A percentile compares a stretch with the other conserved stretches of the same genome.
phyloP scores from a whole-genome alignment of 495 filamentous ascomycete species.

The Neurospora sp. region DNA sequence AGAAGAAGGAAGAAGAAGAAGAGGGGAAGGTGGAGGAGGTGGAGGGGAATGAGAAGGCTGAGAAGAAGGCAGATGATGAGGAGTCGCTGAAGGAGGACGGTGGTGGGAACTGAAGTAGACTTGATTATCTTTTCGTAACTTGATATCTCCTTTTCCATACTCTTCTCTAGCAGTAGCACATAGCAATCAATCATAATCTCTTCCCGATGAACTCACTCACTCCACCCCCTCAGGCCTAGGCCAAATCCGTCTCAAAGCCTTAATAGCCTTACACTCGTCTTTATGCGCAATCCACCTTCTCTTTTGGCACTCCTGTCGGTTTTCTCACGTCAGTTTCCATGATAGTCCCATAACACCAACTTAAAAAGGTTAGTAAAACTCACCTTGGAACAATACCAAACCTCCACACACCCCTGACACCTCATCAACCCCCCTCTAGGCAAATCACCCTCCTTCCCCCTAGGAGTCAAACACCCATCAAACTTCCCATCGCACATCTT shows the following conservation, averaged over 20 bases:
- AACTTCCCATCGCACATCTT: constrained; percentile 2
- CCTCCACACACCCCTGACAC: constrained; percentile 33
- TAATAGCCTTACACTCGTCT: constrained; percentile 31
- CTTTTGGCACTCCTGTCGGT: constrained; percentile 27
- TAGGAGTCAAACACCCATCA: not conserved
- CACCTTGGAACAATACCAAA: constrained; percentile 34
- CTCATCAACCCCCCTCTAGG: constrained; percentile 13
- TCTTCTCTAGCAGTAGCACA: not conserved
- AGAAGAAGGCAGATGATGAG: not conserved
- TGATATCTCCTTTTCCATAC: not conserved
- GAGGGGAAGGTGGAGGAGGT: not conserved
- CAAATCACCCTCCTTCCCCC: constrained; percentile 7
- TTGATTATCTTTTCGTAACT: not conserved
- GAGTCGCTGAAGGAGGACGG: not conserved
- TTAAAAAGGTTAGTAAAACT: not conserved
- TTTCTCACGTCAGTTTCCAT: not conserved
- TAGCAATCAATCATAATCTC: not conserved
- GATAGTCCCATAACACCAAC: too few relatives aligned
- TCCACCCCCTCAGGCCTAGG: not conserved
- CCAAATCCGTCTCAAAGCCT: constrained; percentile 29
- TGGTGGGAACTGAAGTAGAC: not conserved
- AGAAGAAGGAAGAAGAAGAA: not conserved
- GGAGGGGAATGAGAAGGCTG: not conserved
- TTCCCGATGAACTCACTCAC: not conserved
- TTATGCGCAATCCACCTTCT: constrained; percentile 35